These are phyloP conservation scores for Penicillium canescens DNA, from an alignment of 495 filamentous ascomycete species.

Conservation along the genomic window DNA sequence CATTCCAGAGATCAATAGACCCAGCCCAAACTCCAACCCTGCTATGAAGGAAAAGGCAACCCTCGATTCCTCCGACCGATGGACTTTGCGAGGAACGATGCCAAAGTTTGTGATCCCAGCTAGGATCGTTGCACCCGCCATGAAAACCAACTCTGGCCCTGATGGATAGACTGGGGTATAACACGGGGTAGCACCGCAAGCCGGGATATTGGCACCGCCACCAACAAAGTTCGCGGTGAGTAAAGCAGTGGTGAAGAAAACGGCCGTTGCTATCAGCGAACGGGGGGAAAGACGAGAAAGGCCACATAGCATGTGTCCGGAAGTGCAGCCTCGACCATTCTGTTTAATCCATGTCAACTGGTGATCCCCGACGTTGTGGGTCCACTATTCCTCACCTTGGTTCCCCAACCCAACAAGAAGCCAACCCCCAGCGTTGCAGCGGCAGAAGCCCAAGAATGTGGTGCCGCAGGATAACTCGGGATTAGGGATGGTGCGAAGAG, in stretches of 20 bases:
- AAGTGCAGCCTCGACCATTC: constrained; percentile 58
- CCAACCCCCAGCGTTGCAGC: constrained; percentile 44
- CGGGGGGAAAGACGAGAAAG: constrained; percentile 52
- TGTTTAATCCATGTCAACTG: constrained; percentile 19
- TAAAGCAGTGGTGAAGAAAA: constrained; percentile 56
- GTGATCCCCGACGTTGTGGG: not conserved
- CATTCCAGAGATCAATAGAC: constrained; percentile 57
- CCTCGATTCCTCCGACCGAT: constrained; percentile 27
- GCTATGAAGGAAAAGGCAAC: constrained; percentile 40
- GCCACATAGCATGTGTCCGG: constrained; percentile 63
- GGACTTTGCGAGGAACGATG: constrained; percentile 26
- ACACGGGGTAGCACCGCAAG: constrained; percentile 44
- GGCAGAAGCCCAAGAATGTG: constrained; percentile 29
- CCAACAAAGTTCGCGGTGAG: constrained; percentile 47
- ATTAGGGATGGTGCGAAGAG: constrained; percentile 44
- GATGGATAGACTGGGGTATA: constrained; percentile 51
- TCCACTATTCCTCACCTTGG: constrained; percentile 41
- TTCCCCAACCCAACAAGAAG: constrained; percentile 54
- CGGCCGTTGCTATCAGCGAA: constrained; percentile 51
- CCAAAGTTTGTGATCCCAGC: constrained; percentile 35
- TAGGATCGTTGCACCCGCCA: constrained; percentile 30
- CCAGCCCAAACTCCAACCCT: constrained; percentile 55
- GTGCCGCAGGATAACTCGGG: constrained; percentile 40
- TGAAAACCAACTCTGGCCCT: constrained; percentile 31
- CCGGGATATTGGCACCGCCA: constrained; percentile 30